Conservation (phyloP, 2,329 filamentous ascomycete genomes). For the Ceratocystis albifundus region DNA sequence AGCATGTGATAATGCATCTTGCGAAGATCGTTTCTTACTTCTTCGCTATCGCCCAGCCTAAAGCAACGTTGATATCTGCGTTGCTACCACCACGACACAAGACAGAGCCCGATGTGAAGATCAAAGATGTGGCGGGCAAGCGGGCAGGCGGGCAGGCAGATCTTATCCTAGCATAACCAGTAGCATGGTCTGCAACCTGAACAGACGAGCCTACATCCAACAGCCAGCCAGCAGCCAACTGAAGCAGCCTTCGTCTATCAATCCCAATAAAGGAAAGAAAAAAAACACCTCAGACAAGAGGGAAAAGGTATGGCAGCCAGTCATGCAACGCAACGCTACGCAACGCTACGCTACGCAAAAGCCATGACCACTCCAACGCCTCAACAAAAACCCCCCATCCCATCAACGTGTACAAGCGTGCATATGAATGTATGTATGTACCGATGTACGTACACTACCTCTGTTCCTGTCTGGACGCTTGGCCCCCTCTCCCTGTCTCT, state of each 20-base stretch:
- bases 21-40: not conserved
- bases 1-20: not conserved
- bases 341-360: not conserved
- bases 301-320: not conserved
- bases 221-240: no score
- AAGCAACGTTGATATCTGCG: no score
- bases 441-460: no score
- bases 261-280: not conserved
- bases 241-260: not conserved
- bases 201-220: not conserved
- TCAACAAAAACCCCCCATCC: no score
- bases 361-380: not conserved
- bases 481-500: no score
- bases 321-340: not conserved
- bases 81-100: no score
- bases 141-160: not conserved
- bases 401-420: no score
- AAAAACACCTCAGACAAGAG: not conserved
- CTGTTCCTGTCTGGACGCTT: no score
- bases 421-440: not conserved
- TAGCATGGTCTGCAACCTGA: not conserved
- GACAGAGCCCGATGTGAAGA: no score
- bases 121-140: no score
- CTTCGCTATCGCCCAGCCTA: no score
- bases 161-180: not conserved